Evolutionary conservation across 768 basidiomycete species (phyloP).

Genomic region (Postia placenta): DNA sequence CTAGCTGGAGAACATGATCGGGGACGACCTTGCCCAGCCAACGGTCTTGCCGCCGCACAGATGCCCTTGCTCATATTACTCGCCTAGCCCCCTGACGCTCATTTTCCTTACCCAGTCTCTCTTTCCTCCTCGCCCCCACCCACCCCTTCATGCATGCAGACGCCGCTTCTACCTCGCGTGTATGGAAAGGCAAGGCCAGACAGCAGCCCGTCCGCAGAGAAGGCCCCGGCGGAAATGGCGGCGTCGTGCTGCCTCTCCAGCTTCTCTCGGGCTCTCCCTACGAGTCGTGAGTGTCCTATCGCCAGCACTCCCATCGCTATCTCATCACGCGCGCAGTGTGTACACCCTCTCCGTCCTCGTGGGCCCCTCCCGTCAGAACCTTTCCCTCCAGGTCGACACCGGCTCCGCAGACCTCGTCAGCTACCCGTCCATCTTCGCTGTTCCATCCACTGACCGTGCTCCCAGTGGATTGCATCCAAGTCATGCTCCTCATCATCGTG

Average conservation of each 20-base stretch:
- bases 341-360: constrained; percentile 60
- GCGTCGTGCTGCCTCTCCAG: constrained; percentile 53
- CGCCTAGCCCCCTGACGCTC: no score
- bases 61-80: no score
- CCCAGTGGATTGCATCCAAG: constrained; percentile 69
- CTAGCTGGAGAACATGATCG: no score
- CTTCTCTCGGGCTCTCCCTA: constrained; percentile 47
- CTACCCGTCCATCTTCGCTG: constrained; percentile 7
- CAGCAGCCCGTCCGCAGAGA: constrained; percentile 20
- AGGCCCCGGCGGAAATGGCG: constrained; percentile 43
- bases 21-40: no score
- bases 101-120: not conserved
- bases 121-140: not conserved
- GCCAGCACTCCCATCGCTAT: not conserved
- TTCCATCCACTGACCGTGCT: not conserved
- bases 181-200: constrained; percentile 20
- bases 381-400: constrained; percentile 71
- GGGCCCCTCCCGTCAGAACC: constrained; percentile 40
- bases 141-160: not conserved
- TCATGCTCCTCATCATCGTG: constrained; percentile 56
- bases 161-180: not conserved
- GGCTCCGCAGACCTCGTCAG: constrained; percentile 77
- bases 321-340: constrained; percentile 36
- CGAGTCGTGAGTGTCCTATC: constrained; percentile 47
- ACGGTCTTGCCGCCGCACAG: no score